Base-by-base conservation (phyloP, 192 early-diverging fungal genomes). In the Geranomyces variabilis region DNA sequence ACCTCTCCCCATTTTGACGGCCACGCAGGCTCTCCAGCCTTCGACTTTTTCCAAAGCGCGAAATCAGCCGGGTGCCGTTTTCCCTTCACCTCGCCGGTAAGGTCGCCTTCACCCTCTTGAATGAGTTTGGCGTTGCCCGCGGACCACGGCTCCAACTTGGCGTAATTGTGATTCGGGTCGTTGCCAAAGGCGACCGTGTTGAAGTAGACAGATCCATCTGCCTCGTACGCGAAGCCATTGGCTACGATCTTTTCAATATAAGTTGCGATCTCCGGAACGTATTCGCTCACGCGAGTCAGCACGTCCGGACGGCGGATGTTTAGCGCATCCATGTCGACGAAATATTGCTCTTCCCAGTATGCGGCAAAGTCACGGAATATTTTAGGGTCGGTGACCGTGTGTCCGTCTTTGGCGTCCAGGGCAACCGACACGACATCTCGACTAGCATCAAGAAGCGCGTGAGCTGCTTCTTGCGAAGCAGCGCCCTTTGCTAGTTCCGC, bases 1-100 rank as follows among this genome's bases (percentile, higher is more conserved):
- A 81, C 82, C 61, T 64, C 60, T 26, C 86, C 91, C 96, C 96
- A 99, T 19, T 94, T 93, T 17, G 93, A 95, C 19, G 88, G 75
- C 96, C 96, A 99, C 24, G 81, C 77, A 13, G 97, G 97, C 79
- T 99, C 97, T 56, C 96, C 96, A 0, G 91, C 85, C 85, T 96
- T 97, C 28, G 90, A 92, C 41, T 77, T 74, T 79, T 99, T 99
- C 97, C 97, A 99, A 41, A 99, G 85, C 17, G 93, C 97, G 84
- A 99, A 99, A 79, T 99, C 96, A 53, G 87, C 85, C 9, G 81
- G 74, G 41, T 77, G 87, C 63, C 85, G 83, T 77, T 95, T 95
- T 30, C 89, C 90, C 17, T 75, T 68, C 41, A 86, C 64, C 57
- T 90, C 81, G 70, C 76, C 80, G 57, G 89, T 88, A 9, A 99